These are phyloP conservation scores for Pseudoturritis turrita DNA, from an alignment of 345 rosid genomes.

Conservation along the genomic window DNA sequence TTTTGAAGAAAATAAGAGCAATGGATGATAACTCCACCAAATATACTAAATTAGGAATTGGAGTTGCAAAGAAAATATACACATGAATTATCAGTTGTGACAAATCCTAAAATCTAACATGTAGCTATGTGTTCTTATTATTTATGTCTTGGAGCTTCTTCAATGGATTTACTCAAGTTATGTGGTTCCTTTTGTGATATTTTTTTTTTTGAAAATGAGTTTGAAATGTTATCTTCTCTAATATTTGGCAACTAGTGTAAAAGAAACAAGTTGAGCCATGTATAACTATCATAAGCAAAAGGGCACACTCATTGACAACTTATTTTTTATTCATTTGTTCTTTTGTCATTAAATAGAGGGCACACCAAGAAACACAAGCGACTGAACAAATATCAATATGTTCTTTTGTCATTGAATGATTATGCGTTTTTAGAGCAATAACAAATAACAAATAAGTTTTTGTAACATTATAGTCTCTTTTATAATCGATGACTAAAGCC, in stretches of 20 bases:
- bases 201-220: neutral
- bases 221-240: neutral
- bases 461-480: too few relatives aligned
- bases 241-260: constrained; percentile 12
- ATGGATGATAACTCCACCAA: neutral
- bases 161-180: constrained; percentile 15
- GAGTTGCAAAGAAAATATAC: neutral
- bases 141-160: neutral
- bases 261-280: constrained; percentile 15
- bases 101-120: constrained; percentile 2
- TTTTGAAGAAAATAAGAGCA: neutral
- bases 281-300: neutral
- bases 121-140: neutral
- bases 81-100: neutral
- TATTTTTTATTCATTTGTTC: neutral
- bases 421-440: too few relatives aligned
- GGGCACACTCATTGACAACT: neutral
- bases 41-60: neutral
- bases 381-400: too few relatives aligned
- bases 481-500: too few relatives aligned
- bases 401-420: too few relatives aligned
- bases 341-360: neutral
- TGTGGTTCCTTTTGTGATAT: constrained; percentile 13
- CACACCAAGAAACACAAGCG: too few relatives aligned
- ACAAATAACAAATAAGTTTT: too few relatives aligned